These are phyloP conservation scores for Zasmidium citrigriseum DNA, from an alignment of 2,329 filamentous ascomycete genomes.

Conservation along the genomic window DNA sequence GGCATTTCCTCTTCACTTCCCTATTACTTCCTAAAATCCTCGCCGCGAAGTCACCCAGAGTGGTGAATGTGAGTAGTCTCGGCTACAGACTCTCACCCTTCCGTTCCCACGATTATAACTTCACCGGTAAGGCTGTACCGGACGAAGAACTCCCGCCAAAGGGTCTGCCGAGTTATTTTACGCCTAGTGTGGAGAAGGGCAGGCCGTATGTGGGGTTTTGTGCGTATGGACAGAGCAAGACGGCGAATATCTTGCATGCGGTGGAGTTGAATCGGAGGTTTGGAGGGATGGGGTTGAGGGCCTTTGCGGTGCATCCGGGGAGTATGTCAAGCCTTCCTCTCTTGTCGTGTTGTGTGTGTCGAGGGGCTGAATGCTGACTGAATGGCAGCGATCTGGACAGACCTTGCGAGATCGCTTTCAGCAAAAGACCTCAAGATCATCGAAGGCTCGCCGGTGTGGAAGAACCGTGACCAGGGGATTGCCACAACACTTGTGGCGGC, in stretches of 20 bases:
- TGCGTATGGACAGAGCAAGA: constrained; percentile 50
- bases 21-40: constrained; percentile 15
- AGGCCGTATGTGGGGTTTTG: constrained; percentile 39
- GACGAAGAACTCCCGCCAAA: constrained; percentile 18
- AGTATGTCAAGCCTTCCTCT: constrained; percentile 14
- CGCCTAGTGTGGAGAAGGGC: constrained; percentile 10
- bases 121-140: constrained; percentile 27
- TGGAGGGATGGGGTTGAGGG: constrained; percentile 33
- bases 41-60: constrained; percentile 15
- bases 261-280: constrained; percentile 39
- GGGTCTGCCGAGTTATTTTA: constrained; percentile 10
- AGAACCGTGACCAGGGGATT: constrained; percentile 45
- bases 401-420: constrained; percentile 12
- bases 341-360: too few relatives aligned
- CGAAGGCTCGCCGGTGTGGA: constrained; percentile 33
- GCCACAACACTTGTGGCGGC: constrained; percentile 47
- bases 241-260: constrained; percentile 48
- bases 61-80: constrained; percentile 33
- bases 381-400: constrained; percentile 16
- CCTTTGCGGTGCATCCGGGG: constrained; percentile 45
- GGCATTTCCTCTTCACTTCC: constrained; percentile 51
- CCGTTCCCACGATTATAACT: constrained; percentile 38
- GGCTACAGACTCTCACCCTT: constrained; percentile 33
- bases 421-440: constrained; percentile 1
- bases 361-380: too few relatives aligned